Conservation (phyloP, 2,329 filamentous ascomycete genomes). For the Dothidotthia symphoricarpi region DNA sequence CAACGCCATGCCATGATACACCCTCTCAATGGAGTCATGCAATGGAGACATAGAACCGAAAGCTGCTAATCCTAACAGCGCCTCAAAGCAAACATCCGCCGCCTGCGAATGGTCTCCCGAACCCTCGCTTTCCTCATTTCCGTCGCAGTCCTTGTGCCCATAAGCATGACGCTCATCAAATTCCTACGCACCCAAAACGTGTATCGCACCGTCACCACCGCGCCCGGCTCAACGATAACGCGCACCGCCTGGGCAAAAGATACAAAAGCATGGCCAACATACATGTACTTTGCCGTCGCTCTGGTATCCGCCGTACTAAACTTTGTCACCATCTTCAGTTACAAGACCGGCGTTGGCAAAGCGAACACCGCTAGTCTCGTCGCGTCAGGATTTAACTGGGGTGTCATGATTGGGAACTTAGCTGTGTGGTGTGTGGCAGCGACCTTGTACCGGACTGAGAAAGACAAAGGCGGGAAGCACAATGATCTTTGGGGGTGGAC, state of each 20-base stretch:
- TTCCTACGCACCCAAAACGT: slow-evolving; percentile 38
- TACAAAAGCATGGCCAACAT: slow-evolving; percentile 43
- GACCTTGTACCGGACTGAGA: slow-evolving; percentile 39
- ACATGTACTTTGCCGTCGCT: slow-evolving; percentile 41
- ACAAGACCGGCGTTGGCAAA: slow-evolving; percentile 28
- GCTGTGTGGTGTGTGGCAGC: slow-evolving; percentile 39
- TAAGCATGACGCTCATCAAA: slow-evolving; percentile 41
- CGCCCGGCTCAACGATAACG: slow-evolving; percentile 17
- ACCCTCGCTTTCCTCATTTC: slow-evolving; percentile 36
- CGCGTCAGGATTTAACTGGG: slow-evolving; percentile 29
- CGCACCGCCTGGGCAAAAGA: slow-evolving; percentile 43
- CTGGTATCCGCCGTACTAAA: slow-evolving; percentile 36
- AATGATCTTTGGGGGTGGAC: slow-evolving; percentile 47
- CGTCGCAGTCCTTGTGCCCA: slow-evolving; percentile 36
- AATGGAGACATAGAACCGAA: neutral
- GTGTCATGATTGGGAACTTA: slow-evolving; percentile 34
- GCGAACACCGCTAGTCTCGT: slow-evolving; percentile 38
- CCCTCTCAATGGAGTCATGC: too few relatives aligned
- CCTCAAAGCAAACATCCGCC: slow-evolving; percentile 42
- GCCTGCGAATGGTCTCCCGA: slow-evolving; percentile 40
- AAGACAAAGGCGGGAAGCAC: slow-evolving; percentile 35
- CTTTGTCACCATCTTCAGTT: slow-evolving; percentile 35
- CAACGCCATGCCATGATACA: too few relatives aligned
- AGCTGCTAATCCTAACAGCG: slow-evolving; percentile 14
- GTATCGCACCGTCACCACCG: slow-evolving; percentile 19